Evolutionary conservation across 192 early-diverging fungal species (phyloP).

Genomic region (Dispira simplex): DNA sequence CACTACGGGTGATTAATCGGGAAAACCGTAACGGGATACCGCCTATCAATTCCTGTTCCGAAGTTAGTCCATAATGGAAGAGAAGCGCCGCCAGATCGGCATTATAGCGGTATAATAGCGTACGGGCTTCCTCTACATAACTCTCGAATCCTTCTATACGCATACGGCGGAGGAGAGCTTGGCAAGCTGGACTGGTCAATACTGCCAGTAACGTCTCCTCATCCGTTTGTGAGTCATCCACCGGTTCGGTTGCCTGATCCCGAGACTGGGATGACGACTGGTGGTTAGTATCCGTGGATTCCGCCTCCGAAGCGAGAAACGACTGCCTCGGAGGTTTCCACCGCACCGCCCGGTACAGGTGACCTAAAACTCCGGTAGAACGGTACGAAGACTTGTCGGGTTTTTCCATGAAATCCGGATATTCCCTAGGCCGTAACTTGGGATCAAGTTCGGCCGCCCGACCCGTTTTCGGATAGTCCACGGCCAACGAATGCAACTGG

Average conservation of each 20-base stretch:
- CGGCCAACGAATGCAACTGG: slow-evolving; percentile 49
- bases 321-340: background rate
- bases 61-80: slow-evolving; percentile 44
- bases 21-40: slow-evolving; percentile 12
- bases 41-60: slow-evolving; percentile 26
- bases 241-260: too few species aligned
- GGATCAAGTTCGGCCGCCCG: slow-evolving; percentile 29
- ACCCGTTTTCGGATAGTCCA: slow-evolving; percentile 61
- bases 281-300: too few species aligned
- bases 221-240: too few species aligned
- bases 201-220: too few species aligned
- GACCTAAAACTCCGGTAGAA: slow-evolving; percentile 34
- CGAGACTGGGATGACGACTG: too few species aligned
- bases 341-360: slow-evolving; percentile 30
- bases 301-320: too few species aligned
- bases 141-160: slow-evolving; percentile 27
- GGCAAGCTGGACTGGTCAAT: too few species aligned
- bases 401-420: slow-evolving; percentile 67
- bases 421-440: slow-evolving; percentile 24
- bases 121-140: slow-evolving; percentile 33
- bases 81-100: slow-evolving; percentile 32
- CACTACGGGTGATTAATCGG: slow-evolving; percentile 13
- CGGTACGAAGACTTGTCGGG: slow-evolving; percentile 28
- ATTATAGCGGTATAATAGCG: slow-evolving; percentile 29
- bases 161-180: slow-evolving; percentile 10